A percentile compares a stretch with the other conserved stretches of the same genome.
These are phyloP conservation scores for Rhodotorula toruloides DNA, from an alignment of 768 basidiomycete genomes.

Conservation along the genomic window DNA sequence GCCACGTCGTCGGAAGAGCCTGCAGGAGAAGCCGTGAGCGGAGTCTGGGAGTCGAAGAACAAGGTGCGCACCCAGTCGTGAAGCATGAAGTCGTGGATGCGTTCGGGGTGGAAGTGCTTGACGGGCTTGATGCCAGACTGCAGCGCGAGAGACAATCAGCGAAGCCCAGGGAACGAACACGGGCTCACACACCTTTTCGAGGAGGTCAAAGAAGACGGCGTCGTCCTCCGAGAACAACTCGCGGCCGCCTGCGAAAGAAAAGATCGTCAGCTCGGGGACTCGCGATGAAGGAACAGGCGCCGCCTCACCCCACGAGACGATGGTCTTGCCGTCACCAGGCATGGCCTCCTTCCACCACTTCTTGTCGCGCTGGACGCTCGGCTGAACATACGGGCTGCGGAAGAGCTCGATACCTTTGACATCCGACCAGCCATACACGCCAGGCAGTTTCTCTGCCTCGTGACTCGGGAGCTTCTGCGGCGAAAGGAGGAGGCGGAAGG, in stretches of 20 bases:
- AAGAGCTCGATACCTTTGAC: conserved; percentile 16
- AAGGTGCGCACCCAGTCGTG: background rate
- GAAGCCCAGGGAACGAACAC: too few species aligned
- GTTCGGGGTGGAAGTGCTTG: background rate
- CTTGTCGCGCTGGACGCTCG: conserved; percentile 13
- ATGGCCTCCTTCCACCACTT: conserved; percentile 29
- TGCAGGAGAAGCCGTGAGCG: background rate
- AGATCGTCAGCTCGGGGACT: background rate
- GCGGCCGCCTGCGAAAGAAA: conserved; percentile 9
- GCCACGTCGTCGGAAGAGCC: conserved; percentile 7
- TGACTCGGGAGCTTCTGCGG: conserved; percentile 7
- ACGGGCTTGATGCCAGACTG: conserved; percentile 26
- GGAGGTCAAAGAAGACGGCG: conserved; percentile 3
- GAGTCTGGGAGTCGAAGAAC: background rate
- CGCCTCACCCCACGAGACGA: conserved; percentile 26
- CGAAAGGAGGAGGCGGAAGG: conserved; percentile 3
- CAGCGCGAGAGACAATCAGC: background rate
- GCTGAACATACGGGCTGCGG: conserved; percentile 28
- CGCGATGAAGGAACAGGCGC: too few species aligned
- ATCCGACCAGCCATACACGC: conserved; percentile 7
- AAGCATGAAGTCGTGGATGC: conserved; percentile 15
- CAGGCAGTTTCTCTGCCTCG: background rate
- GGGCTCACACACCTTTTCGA: conserved; percentile 6
- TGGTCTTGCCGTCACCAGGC: conserved; percentile 16
- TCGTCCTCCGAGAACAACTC: conserved; percentile 30